phyloP scores from a whole-genome alignment of 2,329 filamentous ascomycete species.

The Pestalotiopsis sp. region DNA sequence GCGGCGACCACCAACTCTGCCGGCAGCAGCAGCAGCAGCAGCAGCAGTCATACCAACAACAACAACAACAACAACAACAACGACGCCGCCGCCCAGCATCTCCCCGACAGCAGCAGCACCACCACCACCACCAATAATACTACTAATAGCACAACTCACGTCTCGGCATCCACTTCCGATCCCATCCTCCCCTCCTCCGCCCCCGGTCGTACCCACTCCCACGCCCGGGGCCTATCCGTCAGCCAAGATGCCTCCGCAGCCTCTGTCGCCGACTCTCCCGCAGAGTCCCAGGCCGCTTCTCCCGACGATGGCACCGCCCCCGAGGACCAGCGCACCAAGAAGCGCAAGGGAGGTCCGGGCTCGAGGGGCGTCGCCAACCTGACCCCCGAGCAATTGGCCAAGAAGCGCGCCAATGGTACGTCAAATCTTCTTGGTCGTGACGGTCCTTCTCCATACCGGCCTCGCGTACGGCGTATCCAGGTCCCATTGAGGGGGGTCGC shows the following conservation, averaged over 20 bases:
- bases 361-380: conserved; percentile 60
- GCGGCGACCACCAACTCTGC: conserved; percentile 18
- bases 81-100: not conserved
- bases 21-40: conserved; percentile 2
- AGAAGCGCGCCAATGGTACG: conserved; percentile 60
- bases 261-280: conserved; percentile 17
- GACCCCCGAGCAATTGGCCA: conserved; percentile 73
- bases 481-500: not conserved
- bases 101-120: not conserved
- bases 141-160: not conserved
- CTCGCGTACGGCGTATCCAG: not conserved
- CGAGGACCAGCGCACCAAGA: conserved; percentile 39
- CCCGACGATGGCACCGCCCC: conserved; percentile 12
- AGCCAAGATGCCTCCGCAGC: conserved; percentile 19
- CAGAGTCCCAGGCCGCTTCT: conserved; percentile 22
- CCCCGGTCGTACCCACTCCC: conserved; percentile 20
- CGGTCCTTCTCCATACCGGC: not conserved
- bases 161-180: conserved; percentile 9
- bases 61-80: not conserved
- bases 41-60: not conserved
- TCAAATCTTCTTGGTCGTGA: not conserved
- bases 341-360: conserved; percentile 44
- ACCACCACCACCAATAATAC: not conserved
- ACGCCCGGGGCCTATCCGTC: conserved; percentile 17
- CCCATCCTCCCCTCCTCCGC: conserved; percentile 7